phyloP scores from a whole-genome alignment of 2,329 filamentous ascomycete genomes.

The Aspergillus sp. region DNA sequence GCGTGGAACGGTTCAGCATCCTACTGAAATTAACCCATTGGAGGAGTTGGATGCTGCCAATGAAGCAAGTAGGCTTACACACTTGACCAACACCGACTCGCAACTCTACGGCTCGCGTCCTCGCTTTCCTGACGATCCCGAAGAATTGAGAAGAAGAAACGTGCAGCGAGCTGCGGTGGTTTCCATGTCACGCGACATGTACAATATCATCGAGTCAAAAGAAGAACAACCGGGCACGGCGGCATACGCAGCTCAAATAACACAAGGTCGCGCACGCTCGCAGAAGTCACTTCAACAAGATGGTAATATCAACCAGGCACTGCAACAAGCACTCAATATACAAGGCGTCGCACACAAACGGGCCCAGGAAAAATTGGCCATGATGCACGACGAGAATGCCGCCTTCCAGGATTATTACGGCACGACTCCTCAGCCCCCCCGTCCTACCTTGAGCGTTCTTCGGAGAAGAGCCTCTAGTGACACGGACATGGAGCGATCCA shows the following conservation, averaged over 20 bases:
- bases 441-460: constrained; percentile 48
- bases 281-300: constrained; percentile 25
- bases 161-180: constrained; percentile 74
- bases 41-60: constrained; percentile 36
- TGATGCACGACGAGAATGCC: constrained; percentile 64
- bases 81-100: constrained; percentile 62
- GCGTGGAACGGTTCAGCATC: constrained; percentile 37
- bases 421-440: constrained; percentile 40
- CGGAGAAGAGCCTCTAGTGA: constrained; percentile 63
- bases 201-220: constrained; percentile 50
- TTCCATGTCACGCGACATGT: constrained; percentile 87
- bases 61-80: constrained; percentile 56
- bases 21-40: constrained; percentile 38
- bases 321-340: constrained; percentile 43
- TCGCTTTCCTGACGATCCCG: constrained; percentile 62
- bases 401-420: constrained; percentile 74
- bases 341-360: constrained; percentile 84
- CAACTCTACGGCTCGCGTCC: constrained; percentile 74
- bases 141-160: constrained; percentile 67
- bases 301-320: constrained; percentile 8
- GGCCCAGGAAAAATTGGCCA: constrained; percentile 74
- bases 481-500: constrained; percentile 62
- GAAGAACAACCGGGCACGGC: constrained; percentile 14
- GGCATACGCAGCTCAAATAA: constrained; percentile 25
- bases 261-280: constrained; percentile 25